Conservation (phyloP, 148 eudicot genomes). For the Rhododendron henanense region DNA sequence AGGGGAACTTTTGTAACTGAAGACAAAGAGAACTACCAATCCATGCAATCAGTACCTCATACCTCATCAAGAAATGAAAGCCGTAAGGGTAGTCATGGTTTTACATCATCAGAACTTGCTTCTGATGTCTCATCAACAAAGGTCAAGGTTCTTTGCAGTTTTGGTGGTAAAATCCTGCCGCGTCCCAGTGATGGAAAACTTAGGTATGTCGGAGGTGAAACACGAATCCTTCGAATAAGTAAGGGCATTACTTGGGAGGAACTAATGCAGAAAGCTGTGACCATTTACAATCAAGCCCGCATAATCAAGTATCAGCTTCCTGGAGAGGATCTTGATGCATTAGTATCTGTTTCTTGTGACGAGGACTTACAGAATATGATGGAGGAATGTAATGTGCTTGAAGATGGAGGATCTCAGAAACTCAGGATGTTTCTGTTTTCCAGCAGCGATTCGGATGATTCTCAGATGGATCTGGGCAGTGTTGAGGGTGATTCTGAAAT, state of each 20-base stretch:
- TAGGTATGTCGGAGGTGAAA: constrained; percentile 22
- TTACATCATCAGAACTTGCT: constrained; percentile 1
- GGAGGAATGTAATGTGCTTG: constrained; percentile 14
- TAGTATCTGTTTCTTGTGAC: constrained; percentile 18
- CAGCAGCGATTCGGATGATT: constrained; percentile 10
- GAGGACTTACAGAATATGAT: constrained; percentile 23
- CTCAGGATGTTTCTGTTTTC: constrained; percentile 24
- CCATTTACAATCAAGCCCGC: constrained; percentile 6
- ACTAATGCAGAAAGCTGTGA: constrained; percentile 7
- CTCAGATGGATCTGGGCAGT: constrained; percentile 12
- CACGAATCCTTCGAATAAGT: constrained; percentile 16
- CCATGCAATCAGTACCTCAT: constrained; percentile 31
- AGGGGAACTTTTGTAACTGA: constrained; percentile 32
- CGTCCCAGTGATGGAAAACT: constrained; percentile 23
- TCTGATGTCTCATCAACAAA: constrained; percentile 9
- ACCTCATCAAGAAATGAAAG: constrained; percentile 42
- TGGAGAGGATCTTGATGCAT: constrained; percentile 35
- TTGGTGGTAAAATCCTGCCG: constrained; percentile 38
- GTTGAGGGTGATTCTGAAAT: constrained; percentile 19
- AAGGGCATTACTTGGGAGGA: constrained; percentile 17
- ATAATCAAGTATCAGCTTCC: constrained; percentile 19
- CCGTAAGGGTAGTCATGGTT: constrained; percentile 23
- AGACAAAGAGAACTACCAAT: constrained; percentile 32
- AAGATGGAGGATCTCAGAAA: constrained; percentile 19
- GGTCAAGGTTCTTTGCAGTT: constrained; percentile 35